These are phyloP conservation scores for Blepharisma undulans DNA, from an alignment of 169 alveolate species.

Conservation along the genomic window DNA sequence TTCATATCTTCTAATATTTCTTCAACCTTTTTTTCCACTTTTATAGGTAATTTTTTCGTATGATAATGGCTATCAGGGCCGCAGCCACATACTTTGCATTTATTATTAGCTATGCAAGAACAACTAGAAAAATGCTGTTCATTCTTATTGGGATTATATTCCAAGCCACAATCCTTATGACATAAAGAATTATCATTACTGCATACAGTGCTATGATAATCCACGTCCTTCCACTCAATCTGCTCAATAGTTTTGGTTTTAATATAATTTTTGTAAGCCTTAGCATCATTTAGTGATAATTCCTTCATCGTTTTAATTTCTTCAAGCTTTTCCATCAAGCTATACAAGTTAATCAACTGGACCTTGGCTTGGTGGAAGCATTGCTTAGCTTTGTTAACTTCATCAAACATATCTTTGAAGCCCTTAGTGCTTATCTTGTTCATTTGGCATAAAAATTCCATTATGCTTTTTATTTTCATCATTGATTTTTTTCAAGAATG, in stretches of 20 bases:
- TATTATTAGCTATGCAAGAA: background rate
- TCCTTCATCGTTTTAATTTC: background rate
- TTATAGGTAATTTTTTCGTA: background rate
- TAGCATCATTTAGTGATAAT: background rate
- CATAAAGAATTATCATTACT: background rate
- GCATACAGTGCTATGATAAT: slow-evolving; percentile 3
- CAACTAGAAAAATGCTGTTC: background rate
- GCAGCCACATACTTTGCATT: background rate
- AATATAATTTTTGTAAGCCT: background rate
- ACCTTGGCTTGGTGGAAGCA: background rate
- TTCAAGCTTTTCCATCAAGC: background rate
- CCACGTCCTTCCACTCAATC: background rate
- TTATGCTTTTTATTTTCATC: background rate
- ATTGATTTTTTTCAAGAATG: background rate
- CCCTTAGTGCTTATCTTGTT: background rate
- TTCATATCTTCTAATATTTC: background rate
- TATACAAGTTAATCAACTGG: background rate
- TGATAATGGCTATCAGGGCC: background rate
- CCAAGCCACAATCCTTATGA: background rate
- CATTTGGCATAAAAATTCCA: background rate
- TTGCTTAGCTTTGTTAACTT: background rate
- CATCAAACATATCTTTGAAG: background rate
- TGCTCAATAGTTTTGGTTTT: background rate
- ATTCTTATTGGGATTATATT: background rate
- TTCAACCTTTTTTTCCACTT: background rate